phyloP scores from a whole-genome alignment of 768 basidiomycete species.

The Kwoniella bestiolae region DNA sequence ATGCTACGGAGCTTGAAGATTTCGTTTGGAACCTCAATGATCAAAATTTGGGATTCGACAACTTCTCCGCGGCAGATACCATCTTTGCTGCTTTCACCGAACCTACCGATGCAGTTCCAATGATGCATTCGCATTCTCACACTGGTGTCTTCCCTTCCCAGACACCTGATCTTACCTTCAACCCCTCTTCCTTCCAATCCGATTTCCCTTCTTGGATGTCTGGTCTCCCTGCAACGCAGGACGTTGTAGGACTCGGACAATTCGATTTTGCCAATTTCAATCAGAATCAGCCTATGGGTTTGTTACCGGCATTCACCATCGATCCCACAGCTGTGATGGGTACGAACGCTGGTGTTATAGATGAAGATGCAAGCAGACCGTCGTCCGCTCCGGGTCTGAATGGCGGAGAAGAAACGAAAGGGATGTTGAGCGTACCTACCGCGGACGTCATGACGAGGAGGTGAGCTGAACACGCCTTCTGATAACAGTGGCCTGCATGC shows the following conservation, averaged over 20 bases:
- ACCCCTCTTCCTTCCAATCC: background rate
- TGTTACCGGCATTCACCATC: constrained; percentile 32
- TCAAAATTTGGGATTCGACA: constrained; percentile 35
- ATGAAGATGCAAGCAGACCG: constrained; percentile 35
- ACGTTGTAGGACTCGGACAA: constrained; percentile 28
- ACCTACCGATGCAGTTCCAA: constrained; percentile 10
- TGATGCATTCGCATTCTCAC: constrained; percentile 24
- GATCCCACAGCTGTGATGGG: constrained; percentile 42
- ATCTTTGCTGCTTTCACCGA: constrained; percentile 43
- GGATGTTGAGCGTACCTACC: constrained; percentile 47
- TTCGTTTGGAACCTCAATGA: constrained; percentile 38
- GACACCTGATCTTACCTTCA: constrained; percentile 6
- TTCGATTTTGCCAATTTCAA: constrained; percentile 14
- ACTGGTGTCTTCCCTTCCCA: constrained; percentile 24
- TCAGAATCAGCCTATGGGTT: constrained; percentile 9
- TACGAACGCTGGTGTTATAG: constrained; percentile 5
- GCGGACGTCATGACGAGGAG: constrained; percentile 45
- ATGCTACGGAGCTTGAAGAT: constrained; percentile 30
- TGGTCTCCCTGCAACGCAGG: constrained; percentile 37
- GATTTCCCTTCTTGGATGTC: constrained; percentile 1
- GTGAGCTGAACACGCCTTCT: constrained; percentile 25
- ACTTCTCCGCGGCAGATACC: constrained; percentile 29
- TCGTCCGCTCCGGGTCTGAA: constrained; percentile 39
- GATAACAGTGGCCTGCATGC: background rate
- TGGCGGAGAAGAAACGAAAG: constrained; percentile 32